phyloP scores from a whole-genome alignment of 2,329 filamentous ascomycete genomes.

The Ascochyta fabae region DNA sequence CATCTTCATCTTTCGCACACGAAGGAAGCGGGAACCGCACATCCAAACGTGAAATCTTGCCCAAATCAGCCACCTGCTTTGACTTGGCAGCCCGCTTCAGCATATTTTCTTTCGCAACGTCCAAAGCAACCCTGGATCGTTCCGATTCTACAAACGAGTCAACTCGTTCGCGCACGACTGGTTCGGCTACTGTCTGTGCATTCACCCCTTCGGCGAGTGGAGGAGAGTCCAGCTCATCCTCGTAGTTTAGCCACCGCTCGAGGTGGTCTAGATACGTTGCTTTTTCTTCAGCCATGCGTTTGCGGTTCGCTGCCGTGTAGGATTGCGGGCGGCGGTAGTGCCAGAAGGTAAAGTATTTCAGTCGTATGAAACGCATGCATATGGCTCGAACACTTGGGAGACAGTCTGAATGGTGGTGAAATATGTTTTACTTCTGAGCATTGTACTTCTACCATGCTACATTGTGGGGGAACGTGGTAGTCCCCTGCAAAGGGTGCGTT shows the following conservation, averaged over 20 bases:
- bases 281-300: not conserved
- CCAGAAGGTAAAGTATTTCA: not conserved
- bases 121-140: not conserved
- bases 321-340: not conserved
- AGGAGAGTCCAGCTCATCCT: not conserved
- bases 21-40: not conserved
- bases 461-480: too few species aligned
- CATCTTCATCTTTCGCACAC: not conserved
- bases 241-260: constrained; percentile 3
- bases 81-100: not conserved
- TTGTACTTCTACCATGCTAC: too few species aligned
- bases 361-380: not conserved
- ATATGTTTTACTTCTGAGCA: too few species aligned
- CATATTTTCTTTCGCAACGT: not conserved
- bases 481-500: too few species aligned
- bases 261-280: not conserved
- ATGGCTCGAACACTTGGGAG: not conserved
- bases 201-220: not conserved
- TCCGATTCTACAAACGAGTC: not conserved
- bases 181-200: not conserved
- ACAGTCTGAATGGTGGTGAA: too few species aligned
- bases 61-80: not conserved
- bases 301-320: not conserved
- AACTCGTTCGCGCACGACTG: not conserved
- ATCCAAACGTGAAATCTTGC: not conserved